phyloP scores from a whole-genome alignment of 129 eudicot genomes.

The Helianthus tuberosus region DNA sequence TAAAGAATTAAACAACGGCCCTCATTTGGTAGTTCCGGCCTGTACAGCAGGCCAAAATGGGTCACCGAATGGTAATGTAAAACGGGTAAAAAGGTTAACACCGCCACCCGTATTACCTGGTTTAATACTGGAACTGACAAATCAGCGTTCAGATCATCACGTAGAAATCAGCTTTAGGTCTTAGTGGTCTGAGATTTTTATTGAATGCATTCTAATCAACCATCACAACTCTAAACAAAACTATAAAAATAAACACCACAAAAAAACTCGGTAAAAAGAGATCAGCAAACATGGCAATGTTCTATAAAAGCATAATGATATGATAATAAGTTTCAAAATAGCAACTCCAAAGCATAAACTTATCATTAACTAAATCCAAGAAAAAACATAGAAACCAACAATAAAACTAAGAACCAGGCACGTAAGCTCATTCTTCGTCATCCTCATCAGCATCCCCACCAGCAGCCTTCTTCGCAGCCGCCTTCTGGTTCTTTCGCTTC shows the following conservation, averaged over 20 bases:
- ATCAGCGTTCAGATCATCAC: too few species aligned
- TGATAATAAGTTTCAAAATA: neutral
- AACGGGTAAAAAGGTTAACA: too few species aligned
- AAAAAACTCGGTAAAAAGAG: neutral
- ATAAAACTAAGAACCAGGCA: neutral
- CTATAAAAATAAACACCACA: neutral
- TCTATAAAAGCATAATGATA: neutral
- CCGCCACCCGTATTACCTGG: too few species aligned
- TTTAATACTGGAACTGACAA: too few species aligned
- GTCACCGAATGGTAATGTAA: too few species aligned
- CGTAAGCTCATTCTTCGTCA: conserved; percentile 54
- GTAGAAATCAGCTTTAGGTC: too few species aligned
- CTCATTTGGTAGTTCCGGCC: too few species aligned
- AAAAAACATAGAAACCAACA: neutral
- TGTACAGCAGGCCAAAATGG: too few species aligned
- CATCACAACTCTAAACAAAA: neutral
- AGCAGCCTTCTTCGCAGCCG: conserved; percentile 77
- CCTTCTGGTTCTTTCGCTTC: conserved; percentile 78
- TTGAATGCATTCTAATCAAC: too few species aligned
- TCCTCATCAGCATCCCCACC: conserved; percentile 83
- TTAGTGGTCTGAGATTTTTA: too few species aligned
- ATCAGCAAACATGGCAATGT: neutral
- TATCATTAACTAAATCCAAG: conserved; percentile 14
- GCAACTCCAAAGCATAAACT: neutral
- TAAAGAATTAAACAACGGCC: too few species aligned